phyloP scores from a whole-genome alignment of 139 green algal genomes.

The Zygnema cylindricum region DNA sequence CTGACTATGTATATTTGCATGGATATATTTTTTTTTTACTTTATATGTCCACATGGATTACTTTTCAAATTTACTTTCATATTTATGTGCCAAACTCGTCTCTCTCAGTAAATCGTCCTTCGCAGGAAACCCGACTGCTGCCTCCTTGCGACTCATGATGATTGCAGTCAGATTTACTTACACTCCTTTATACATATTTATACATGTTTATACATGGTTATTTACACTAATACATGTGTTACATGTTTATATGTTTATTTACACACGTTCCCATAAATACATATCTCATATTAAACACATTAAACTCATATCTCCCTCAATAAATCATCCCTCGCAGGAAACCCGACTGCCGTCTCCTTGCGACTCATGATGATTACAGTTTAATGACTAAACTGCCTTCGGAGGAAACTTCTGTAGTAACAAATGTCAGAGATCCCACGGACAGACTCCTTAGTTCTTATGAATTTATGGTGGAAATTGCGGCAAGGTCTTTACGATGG shows the following conservation, averaged over 20 bases:
- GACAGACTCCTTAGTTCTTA: conserved; percentile 85
- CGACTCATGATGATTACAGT: conserved; percentile 87
- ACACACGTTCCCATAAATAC: conserved; percentile 67
- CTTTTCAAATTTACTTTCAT: background rate
- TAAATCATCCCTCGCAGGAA: too few species aligned
- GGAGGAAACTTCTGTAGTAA: conserved; percentile 59
- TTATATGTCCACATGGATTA: too few species aligned
- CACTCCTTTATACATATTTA: too few species aligned
- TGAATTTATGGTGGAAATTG: conserved; percentile 77
- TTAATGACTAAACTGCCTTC: conserved; percentile 66
- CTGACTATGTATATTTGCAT: too few species aligned
- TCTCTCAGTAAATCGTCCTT: background rate
- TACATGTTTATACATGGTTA: too few species aligned
- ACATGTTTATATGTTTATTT: background rate
- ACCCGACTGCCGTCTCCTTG: too few species aligned
- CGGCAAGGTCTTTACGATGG: too few species aligned
- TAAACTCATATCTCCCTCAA: too few species aligned
- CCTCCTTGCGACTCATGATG: too few species aligned
- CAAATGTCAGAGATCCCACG: conserved; percentile 78
- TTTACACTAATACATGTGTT: background rate
- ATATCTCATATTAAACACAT: conserved; percentile 81
- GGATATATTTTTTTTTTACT: too few species aligned
- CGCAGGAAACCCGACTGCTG: too few species aligned
- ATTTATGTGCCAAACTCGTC: background rate
- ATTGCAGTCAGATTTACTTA: too few species aligned